Conservation (phyloP, 352 stramenopile genomes). For the Phytophthora colocasiae region DNA sequence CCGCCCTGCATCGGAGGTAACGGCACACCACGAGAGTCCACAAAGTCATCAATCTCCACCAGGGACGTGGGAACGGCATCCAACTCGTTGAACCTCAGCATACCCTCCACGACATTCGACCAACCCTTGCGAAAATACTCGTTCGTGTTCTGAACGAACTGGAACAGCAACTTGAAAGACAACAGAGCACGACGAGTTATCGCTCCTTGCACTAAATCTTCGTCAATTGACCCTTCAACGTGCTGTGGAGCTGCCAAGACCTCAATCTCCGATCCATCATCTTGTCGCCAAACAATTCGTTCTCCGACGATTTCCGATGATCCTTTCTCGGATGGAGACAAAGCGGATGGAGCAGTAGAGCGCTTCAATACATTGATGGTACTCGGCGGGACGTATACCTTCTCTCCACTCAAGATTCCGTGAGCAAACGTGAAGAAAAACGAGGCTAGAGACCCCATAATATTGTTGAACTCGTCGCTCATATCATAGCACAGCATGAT, state of each 20-base stretch:
- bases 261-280: constrained; percentile 55
- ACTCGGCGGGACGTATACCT: constrained; percentile 75
- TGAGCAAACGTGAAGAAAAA: constrained; percentile 90
- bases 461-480: constrained; percentile 81
- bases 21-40: too few species aligned
- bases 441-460: constrained; percentile 80
- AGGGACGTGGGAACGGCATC: too few species aligned
- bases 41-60: too few species aligned
- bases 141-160: constrained; percentile 84
- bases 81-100: constrained; percentile 91
- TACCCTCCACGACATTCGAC: constrained; percentile 83
- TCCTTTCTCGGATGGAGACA: constrained; percentile 15
- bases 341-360: constrained; percentile 13
- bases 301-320: constrained; percentile 33
- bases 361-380: constrained; percentile 34
- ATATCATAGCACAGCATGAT: constrained; percentile 90
- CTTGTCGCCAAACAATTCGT: constrained; percentile 35
- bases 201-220: constrained; percentile 68
- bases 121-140: constrained; percentile 85
- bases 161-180: constrained; percentile 83
- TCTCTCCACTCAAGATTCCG: constrained; percentile 83
- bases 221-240: constrained; percentile 33
- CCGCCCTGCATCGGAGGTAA: too few species aligned
- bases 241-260: constrained; percentile 33
- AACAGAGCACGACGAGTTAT: constrained; percentile 82